phyloP scores from a whole-genome alignment of 768 basidiomycete species.

The Lactarius indigo region DNA sequence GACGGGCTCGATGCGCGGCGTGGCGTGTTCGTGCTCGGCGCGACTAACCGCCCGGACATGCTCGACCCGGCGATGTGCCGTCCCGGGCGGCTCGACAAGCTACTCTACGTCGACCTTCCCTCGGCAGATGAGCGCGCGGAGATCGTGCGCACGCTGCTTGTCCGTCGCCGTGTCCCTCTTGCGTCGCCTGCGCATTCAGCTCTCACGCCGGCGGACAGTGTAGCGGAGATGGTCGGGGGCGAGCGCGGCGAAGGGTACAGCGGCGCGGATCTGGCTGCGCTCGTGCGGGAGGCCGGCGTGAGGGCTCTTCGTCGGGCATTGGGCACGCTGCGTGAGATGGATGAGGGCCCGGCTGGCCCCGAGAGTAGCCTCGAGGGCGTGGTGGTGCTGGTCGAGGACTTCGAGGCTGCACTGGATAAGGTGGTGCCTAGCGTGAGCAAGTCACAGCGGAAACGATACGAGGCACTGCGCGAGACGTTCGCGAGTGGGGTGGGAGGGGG shows the following conservation, averaged over 20 bases:
- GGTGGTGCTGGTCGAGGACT: slow-evolving; percentile 62
- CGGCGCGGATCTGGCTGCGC: slow-evolving; percentile 85
- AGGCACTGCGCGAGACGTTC: slow-evolving; percentile 75
- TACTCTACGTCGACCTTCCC: slow-evolving; percentile 90
- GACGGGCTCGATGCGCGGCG: slow-evolving; percentile 87
- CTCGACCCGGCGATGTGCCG: slow-evolving; percentile 97
- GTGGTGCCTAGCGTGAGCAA: slow-evolving; percentile 82
- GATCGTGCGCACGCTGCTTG: slow-evolving; percentile 71
- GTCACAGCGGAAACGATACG: slow-evolving; percentile 79
- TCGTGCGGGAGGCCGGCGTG: slow-evolving; percentile 89
- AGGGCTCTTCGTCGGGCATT: slow-evolving; percentile 67
- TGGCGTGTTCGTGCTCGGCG: slow-evolving; percentile 89
- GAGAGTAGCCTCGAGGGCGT: slow-evolving; percentile 34
- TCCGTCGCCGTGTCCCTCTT: slow-evolving; percentile 59
- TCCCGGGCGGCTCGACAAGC: slow-evolving; percentile 92
- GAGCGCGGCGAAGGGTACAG: slow-evolving; percentile 81
- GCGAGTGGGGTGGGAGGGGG: slow-evolving; percentile 66
- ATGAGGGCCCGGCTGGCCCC: slow-evolving; percentile 29
- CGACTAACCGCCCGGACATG: slow-evolving; percentile 95
- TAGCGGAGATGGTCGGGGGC: slow-evolving; percentile 46
- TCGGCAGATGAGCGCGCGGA: slow-evolving; percentile 69
- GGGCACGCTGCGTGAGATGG: slow-evolving; percentile 64
- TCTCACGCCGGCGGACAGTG: slow-evolving; percentile 31
- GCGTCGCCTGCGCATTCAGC: slow-evolving; percentile 27
- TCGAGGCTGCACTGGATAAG: slow-evolving; percentile 69